Evolutionary conservation across 1,139 yeast genomes (phyloP), one percentile per base, ranked within the genome.

Genomic region (Diutina siamensis): DNA sequence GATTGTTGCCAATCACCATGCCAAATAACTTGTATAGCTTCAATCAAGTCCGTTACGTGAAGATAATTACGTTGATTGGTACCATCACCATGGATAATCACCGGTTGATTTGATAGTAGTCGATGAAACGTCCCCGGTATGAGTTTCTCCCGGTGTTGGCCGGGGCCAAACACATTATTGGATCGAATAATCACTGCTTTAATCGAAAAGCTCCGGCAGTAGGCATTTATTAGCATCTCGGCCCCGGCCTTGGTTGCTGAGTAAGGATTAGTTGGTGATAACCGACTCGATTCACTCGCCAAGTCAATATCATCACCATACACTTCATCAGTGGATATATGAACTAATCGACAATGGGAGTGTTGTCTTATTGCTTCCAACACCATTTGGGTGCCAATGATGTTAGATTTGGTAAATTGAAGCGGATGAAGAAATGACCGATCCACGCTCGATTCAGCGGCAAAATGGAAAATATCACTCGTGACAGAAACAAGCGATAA

Each of bases 291-390:
- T 8, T 49, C 50, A 4, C 27, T 31, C 3, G 55, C 60, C n/a
- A 59, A 63, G 1, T 34, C 27, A 33, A 54, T 56, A 25, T 48
- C 50, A 47, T 67, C 71, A 1, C 83, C 83, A 50, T 78, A 78
- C 0, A 78, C 83, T 51, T 78, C 83, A 53, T 78, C 83, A 0
- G 83, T 77, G 2, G 83, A 77, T 50, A 78, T 62, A 53, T 77
- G 81, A 3, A 78, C 49, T 45, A 76, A 63, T 13, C 55, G 46
- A 33, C 53, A 49, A 15, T 17, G 28, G 3, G 48, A 48, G 4
- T 45, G 31, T 28, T 34, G 20, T 10, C 41, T 12, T 8, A 54
- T 44, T 13, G 52, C 35, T 55, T 78, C 82, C 15, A 78, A 60
- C 27, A 78, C 51, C 34, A 68, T 71, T 50, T 74, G 79, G 0